Base-by-base conservation (phyloP, 345 rosid genomes). In the Aquilaria yunnanensis region DNA sequence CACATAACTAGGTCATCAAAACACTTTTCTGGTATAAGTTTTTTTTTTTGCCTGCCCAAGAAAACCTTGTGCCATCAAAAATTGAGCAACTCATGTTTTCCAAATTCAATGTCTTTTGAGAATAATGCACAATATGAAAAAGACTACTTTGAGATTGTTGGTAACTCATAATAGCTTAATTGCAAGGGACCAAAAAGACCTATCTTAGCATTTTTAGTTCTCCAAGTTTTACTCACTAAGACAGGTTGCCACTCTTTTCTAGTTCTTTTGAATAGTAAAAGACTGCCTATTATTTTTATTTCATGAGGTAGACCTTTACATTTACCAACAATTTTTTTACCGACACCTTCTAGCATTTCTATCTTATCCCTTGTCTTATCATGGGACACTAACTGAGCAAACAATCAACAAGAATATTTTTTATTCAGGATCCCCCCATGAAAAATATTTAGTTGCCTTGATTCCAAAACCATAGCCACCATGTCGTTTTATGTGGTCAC, bases 1-100 rank as follows among this genome's bases (percentile, higher is more conserved):
- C 23, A 23, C 23, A 23, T 23, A 23, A 23, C 23, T 23, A 23
- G 23, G 23, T 23, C 23, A 23, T 23, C 23, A 23, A 23, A 23
- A 23, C 23, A 23, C 23, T 23, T 23, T 23, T 23, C 23, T 23
- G 1, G 23, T 23, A 23, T 23, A 23, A 23, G 23, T 23, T 23
- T 67, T 10, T 2, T 2, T 56, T 54, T 32, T 52, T 13, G 13
- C 10, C 23, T 46, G 23, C 32, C n/a, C 16, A 29, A 73, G 69
- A 57, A 69, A 73, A 32, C 69, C 77, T 45, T 77, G 74, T 6
- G 80, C 74, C 74, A 77, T 73, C 77, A 77, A 0, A 62, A 62
- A 55, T 47, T 60, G 12, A 73, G 63, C 67, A 73, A 47, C 12
- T 50, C 34, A 48, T 73, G 57, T 30, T 59, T 67, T 12, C 23